Base-by-base conservation (phyloP, 805 yeast species). In the Candida chilensis region DNA sequence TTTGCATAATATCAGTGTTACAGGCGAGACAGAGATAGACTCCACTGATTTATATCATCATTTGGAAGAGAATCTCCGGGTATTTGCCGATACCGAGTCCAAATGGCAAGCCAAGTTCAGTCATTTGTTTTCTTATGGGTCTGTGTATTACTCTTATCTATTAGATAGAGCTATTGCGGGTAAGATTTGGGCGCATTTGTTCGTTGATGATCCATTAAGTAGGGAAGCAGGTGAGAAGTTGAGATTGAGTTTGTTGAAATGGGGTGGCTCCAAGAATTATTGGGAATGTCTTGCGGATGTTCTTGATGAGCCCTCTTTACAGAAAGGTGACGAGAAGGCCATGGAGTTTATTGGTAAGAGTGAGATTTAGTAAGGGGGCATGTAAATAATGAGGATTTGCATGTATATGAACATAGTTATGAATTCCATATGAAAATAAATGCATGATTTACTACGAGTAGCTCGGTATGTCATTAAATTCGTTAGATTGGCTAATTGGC, bases 21-120 rank as follows among this genome's bases (percentile, higher is more conserved):
- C 8, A 25, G 20, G 48, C 14, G 52, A 55, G 16, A 54, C 60
- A 16, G 48, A 58, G 7, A 67, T 82, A 31, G 75, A 78, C 43
- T 71, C 82, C 4, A 72, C 78, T 0, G 47, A 58, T 3, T 56
- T 78, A 4, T 87, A 84, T 45, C 88, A 84, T 43, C 55, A 65
- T 6, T 47, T 85, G 17, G 95, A 85, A 47, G 43, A 52, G 4
- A 52, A 70, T 16, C 47, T 78, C 32, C 59, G 70, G 24, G 72
- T 86, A 2, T 76, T 83, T 44, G 73, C 80, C 3, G 90, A 84
- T 40, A 54, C 64, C 13, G 60, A 70, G 38, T 78, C 94, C 2
- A 78, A 78, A 16, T 88, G 96, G 95, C 94, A 85, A 34, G 96
- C 94, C 1, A 85, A 79, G 47, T 88, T 92, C 54, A 94, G 96